Evolutionary conservation across 225 moss, liverwort and hornwort genomes (phyloP).

Genomic region (Anthoceros angustus): DNA sequence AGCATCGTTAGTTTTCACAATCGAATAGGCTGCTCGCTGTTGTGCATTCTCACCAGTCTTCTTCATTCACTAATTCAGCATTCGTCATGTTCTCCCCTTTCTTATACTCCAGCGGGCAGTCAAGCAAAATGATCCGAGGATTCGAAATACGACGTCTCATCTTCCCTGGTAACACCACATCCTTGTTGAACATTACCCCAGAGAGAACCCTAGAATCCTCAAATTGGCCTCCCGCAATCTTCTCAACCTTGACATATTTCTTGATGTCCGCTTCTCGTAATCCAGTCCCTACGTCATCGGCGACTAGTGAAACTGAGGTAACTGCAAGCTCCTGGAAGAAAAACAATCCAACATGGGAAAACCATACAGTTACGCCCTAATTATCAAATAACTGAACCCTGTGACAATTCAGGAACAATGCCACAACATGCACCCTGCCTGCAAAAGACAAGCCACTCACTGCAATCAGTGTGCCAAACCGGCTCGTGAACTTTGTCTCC

Average conservation of each 20-base stretch:
- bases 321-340: slow-evolving; percentile 60
- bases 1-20: neutral
- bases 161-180: slow-evolving; percentile 83
- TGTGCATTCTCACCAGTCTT: slow-evolving; percentile 37
- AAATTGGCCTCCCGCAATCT: slow-evolving; percentile 69
- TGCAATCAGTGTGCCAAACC: slow-evolving; percentile 77
- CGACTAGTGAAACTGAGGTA: slow-evolving; percentile 48
- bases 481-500: slow-evolving; percentile 81
- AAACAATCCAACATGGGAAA: neutral
- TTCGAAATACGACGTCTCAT: slow-evolving; percentile 66
- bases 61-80: slow-evolving; percentile 81
- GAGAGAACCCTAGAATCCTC: slow-evolving; percentile 70
- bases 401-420: neutral
- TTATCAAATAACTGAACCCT: neutral
- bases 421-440: neutral
- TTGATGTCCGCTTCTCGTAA: slow-evolving; percentile 83
- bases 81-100: slow-evolving; percentile 94
- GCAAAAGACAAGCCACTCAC: slow-evolving; percentile 13
- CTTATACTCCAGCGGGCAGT: slow-evolving; percentile 79
- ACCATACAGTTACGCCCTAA: neutral
- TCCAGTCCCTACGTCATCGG: slow-evolving; percentile 65
- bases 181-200: slow-evolving; percentile 93
- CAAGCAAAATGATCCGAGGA: slow-evolving; percentile 64
- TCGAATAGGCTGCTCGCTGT: neutral
- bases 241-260: slow-evolving; percentile 85